Evolutionary conservation across 1,284 basidiomycete species (phyloP), one percentile per base, ranked within the genome.

Genomic region (Peniophora sp.): DNA sequence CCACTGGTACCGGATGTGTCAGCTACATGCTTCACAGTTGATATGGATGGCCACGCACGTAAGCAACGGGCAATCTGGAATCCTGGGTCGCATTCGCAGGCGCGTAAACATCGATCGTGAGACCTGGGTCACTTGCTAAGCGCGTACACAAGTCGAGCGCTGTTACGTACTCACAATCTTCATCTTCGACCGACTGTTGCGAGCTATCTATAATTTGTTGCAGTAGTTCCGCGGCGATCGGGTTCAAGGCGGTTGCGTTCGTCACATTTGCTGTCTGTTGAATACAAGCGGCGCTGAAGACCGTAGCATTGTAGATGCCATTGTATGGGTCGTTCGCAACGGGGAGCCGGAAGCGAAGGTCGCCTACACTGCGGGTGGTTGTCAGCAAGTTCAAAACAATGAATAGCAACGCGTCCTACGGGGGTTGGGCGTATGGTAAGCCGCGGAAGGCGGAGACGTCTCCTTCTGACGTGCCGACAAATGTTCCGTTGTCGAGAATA

Each of bases 31-130:
- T n/a, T n/a, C n/a, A n/a, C n/a, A 43, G 20, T 11, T 9, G 41
- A 18, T 9, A 9, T 43, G 41, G 11, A 10, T 9, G 11, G 20
- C 9, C 17, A 66, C 72, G 11, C 18, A 81, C 79, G 27, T 73
- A 70, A 15, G 80, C 67, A 3, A 85, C 79, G 0, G 83, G 82
- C 18, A 82, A 62, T 35, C 73, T 73, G 0, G 70, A 68, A 0
- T 55, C 56, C 1, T 68, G 46, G 1, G 62, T 64, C 1, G 70
- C 64, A n/a, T 61, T 64, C 1, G 69, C 60, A 3, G 81, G 76
- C 27, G 69, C 73, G 49, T 78, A 66, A 3, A 85, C 72, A 58
- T 84, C 83, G 56, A 84, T 58, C 1, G 71, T 75, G 35, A 85
- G 63, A 60, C 82, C 81, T 75, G 20, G 61, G 57, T 3, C 9